Base-by-base conservation (phyloP, 192 early-diverging fungal genomes). In the Spinellus fusiger region DNA sequence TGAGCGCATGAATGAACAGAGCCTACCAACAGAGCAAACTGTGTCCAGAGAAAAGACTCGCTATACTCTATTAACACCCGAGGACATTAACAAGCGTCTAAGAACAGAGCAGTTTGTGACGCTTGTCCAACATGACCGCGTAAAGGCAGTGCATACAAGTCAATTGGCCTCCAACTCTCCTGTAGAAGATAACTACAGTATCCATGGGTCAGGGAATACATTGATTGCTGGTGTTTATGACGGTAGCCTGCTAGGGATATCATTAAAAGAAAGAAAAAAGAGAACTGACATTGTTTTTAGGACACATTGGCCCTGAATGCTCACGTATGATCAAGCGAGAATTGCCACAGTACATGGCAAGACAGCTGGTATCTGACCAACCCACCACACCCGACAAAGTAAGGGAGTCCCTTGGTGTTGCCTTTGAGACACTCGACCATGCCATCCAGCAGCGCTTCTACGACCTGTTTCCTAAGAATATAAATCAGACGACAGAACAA, bases 181-280 rank as follows among this genome's bases (percentile, higher is more conserved):
- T 8, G 66, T 76, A 1, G 80, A 82, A 50, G 80, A 82, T 48
- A 66, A 74, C 56, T 67, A 75, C 32, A 76, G 73, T 48, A 64
- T 65, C 28, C 48, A 73, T 27, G 57, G 66, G 16, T 72, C 69
- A 44, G 47, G 51, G 5, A 64, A 76, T 15, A 73, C 69, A 50
- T 66, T 73, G 22, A 74, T 80, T 56, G 77, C 73, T 62, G 80
- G 78, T 8, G 69, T 82, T 31, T 82, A 72, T 70, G 80, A 82
- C 67, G 80, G 80, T 70, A 60, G 38, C 47, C 13, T 12, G 13
- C 20, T 29, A 46, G 13, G 4, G 26, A 35, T 1, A 31, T 4
- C 6, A 34, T 26, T 26, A 58, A 51, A 15, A 47, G 5, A 13
- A 10, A 49, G 4, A 12, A 9, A 10, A 47, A 32, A 51, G 31